phyloP scores from a whole-genome alignment of 768 basidiomycete species.

The Lyophyllum semitale region DNA sequence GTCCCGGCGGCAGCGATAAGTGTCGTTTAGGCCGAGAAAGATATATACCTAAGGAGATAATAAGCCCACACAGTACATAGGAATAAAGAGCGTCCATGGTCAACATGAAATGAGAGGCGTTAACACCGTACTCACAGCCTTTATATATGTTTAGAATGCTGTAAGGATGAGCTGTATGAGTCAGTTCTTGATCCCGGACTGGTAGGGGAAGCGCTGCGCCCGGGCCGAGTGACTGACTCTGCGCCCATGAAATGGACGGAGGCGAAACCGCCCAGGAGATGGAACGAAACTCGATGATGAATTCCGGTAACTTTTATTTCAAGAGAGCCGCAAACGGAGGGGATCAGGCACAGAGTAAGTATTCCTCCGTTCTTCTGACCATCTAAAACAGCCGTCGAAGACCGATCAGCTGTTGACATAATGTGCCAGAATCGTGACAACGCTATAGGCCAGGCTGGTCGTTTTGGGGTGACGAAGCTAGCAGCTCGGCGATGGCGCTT shows the following conservation, averaged over 20 bases:
- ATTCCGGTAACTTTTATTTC: background rate
- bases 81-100: constrained; percentile 9
- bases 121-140: background rate
- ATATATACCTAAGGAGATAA: background rate
- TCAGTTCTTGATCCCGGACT: constrained; percentile 6
- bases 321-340: background rate
- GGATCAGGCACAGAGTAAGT: background rate
- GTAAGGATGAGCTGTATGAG: constrained; percentile 1
- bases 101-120: background rate
- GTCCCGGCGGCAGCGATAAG: constrained; percentile 29
- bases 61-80: constrained; percentile 4
- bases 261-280: background rate
- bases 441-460: too few relatives aligned
- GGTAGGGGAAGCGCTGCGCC: background rate
- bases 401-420: background rate
- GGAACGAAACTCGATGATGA: background rate
- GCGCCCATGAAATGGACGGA: background rate
- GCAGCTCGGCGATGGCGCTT: background rate
- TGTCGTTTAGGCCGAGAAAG: background rate
- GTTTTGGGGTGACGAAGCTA: background rate
- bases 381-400: background rate
- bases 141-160: constrained; percentile 9
- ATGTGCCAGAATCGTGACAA: background rate
- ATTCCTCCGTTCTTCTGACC: background rate
- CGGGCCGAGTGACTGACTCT: background rate